Evolutionary conservation across 176 grass and related monocot genomes (phyloP).

Genomic region (Aegilops tauschii): DNA sequence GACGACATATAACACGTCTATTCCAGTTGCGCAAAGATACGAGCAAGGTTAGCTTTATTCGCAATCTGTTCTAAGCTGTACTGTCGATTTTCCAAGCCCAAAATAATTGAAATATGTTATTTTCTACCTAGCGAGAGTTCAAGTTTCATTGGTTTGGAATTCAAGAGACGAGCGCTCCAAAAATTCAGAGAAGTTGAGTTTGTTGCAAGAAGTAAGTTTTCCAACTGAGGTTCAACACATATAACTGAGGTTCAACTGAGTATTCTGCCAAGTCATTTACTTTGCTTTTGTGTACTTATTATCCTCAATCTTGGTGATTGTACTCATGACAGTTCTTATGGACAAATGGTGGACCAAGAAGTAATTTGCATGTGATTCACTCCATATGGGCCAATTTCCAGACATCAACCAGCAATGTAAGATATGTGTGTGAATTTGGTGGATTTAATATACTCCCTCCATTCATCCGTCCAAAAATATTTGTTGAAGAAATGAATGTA

Average conservation of each 20-base stretch:
- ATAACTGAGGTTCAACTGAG: not conserved
- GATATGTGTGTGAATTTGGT: slow-evolving; percentile 23
- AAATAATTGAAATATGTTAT: slow-evolving; percentile 15
- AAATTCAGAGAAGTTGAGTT: slow-evolving; percentile 61
- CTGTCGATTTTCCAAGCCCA: not conserved
- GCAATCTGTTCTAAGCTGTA: not conserved
- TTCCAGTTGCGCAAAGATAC: slow-evolving; percentile 81
- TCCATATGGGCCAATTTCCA: slow-evolving; percentile 97
- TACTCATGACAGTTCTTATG: slow-evolving; percentile 68
- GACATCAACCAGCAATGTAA: slow-evolving; percentile 89
- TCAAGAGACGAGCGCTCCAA: slow-evolving; percentile 75
- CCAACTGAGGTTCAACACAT: slow-evolving; percentile 17
- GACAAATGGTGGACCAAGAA: slow-evolving; percentile 69
- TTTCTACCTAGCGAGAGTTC: slow-evolving; percentile 75
- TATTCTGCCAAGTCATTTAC: not conserved
- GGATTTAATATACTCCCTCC: slow-evolving; percentile 1
- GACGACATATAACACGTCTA: slow-evolving; percentile 94
- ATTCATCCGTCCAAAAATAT: too few relatives aligned
- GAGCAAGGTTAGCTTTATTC: slow-evolving; percentile 55
- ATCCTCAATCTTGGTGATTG: slow-evolving; percentile 13
- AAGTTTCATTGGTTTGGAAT: slow-evolving; percentile 94
- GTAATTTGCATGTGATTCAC: slow-evolving; percentile 70
- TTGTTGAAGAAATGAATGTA: too few relatives aligned
- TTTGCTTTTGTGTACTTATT: slow-evolving; percentile 15
- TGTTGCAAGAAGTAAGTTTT: slow-evolving; percentile 77